Evolutionary conservation across 2,329 filamentous ascomycete genomes (phyloP), one percentile per base, ranked within the genome.

Genomic region (Arachnomyces sp.): DNA sequence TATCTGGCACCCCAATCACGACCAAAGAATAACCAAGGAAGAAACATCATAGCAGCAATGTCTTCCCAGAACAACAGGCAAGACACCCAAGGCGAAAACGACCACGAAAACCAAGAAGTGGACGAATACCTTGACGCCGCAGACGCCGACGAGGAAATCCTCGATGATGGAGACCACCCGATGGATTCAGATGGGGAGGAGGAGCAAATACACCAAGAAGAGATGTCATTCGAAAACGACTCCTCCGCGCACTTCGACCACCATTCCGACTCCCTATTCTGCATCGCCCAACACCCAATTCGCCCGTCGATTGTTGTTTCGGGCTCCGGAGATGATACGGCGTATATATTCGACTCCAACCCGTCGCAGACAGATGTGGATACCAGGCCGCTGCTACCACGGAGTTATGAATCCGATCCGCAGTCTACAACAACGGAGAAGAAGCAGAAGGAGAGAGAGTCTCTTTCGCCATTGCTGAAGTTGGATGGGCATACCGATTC

Each of bases 401-500:
- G 75, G 7, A 86, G 80, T 65, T 92, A 83, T 65, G 77, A 84
- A 60, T 75, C 74, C 46, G 75, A 84, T 54, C 81, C 80, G 2
- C 69, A 74, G 46, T 72, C 74, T 18, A 5, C 21, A 9, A 9
- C 5, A 25, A 9, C 5, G 9, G 21, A 9, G 21, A 25, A 25
- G 21, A 25, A 25, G 21, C 67, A 66, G 36, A 70, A 75, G 15
- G 72, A 82, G 51, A 68, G 78, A 51, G 73, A 74, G 38, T 70
- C 74, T 44, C 68, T 94, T 44, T 63, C 77, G 38, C 70, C 80
- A 5, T 59, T 95, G 12, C 83, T 82, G 56, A 79, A 78, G 51
- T 72, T 98, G 44, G 83, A 90, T n/a, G 89, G 88, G 34, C 92
- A 98, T 69, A 82, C 78, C 33, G 92, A 98, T 68, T 92, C 84